Conservation (phyloP, 2,329 filamentous ascomycete genomes). For the Fusarium protoensiforme region DNA sequence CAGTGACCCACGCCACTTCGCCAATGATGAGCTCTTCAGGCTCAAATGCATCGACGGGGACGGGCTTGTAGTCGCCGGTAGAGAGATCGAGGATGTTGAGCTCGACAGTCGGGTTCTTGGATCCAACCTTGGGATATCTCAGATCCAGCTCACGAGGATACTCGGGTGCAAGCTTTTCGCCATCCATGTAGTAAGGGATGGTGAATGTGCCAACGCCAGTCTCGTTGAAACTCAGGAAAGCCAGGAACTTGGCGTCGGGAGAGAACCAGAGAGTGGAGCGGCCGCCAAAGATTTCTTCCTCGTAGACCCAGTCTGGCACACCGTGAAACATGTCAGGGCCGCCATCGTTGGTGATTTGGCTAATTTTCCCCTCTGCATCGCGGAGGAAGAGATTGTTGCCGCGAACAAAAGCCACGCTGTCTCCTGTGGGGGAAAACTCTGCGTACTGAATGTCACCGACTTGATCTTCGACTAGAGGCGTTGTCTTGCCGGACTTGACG, state of each 20-base stretch:
- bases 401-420: conserved; percentile 74
- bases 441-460: conserved; percentile 75
- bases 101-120: conserved; percentile 72
- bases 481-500: conserved; percentile 64
- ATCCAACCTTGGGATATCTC: conserved; percentile 76
- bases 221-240: conserved; percentile 89
- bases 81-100: conserved; percentile 68
- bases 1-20: conserved; percentile 75
- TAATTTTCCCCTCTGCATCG: conserved; percentile 58
- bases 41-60: conserved; percentile 68
- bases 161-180: conserved; percentile 64
- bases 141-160: conserved; percentile 73
- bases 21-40: conserved; percentile 72
- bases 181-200: conserved; percentile 74
- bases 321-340: conserved; percentile 72
- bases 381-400: conserved; percentile 72
- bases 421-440: conserved; percentile 66
- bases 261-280: conserved; percentile 94
- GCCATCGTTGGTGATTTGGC: conserved; percentile 69
- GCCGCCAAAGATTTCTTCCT: conserved; percentile 70
- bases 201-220: conserved; percentile 75
- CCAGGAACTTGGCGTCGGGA: conserved; percentile 84
- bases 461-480: conserved; percentile 68
- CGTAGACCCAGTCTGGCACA: conserved; percentile 85
- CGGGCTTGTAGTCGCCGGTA: conserved; percentile 54